Percentiles rank a stretch among this genome's conserved stretches.
Conservation (phyloP, 768 basidiomycete genomes). For the Clathrus columnatus region DNA sequence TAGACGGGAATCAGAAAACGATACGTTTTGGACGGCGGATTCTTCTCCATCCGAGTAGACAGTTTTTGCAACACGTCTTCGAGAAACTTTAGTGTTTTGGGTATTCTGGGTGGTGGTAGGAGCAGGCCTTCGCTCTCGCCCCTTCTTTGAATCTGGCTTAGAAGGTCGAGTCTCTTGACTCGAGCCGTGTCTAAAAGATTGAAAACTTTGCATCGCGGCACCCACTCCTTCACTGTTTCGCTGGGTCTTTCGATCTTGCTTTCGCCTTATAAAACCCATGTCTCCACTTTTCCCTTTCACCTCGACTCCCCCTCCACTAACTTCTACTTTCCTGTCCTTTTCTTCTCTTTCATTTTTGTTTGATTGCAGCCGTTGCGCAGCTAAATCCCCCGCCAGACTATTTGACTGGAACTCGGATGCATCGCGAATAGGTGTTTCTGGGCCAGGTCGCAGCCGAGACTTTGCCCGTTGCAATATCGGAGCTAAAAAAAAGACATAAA, state of each 20-base stretch:
- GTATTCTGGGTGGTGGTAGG: no score
- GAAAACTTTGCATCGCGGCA: background rate
- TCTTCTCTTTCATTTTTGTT: background rate
- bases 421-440: background rate
- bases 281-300: background rate
- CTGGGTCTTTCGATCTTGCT: background rate
- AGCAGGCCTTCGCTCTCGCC: no score
- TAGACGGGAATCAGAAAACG: no score
- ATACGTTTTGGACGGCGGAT: background rate
- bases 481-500: background rate
- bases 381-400: background rate
- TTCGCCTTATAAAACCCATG: background rate
- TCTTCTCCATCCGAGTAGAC: background rate
- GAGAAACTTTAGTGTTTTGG: background rate
- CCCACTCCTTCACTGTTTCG: background rate
- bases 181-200: background rate
- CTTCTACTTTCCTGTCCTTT: background rate
- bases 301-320: background rate
- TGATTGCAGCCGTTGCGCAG: background rate
- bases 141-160: no score
- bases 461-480: background rate
- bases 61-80: background rate
- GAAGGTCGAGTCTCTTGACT: background rate
- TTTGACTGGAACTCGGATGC: background rate
- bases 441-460: background rate